Evolutionary conservation across 2,329 filamentous ascomycete genomes (phyloP), one percentile per base, ranked within the genome.

Genomic region (Elsinoe fawcettii): DNA sequence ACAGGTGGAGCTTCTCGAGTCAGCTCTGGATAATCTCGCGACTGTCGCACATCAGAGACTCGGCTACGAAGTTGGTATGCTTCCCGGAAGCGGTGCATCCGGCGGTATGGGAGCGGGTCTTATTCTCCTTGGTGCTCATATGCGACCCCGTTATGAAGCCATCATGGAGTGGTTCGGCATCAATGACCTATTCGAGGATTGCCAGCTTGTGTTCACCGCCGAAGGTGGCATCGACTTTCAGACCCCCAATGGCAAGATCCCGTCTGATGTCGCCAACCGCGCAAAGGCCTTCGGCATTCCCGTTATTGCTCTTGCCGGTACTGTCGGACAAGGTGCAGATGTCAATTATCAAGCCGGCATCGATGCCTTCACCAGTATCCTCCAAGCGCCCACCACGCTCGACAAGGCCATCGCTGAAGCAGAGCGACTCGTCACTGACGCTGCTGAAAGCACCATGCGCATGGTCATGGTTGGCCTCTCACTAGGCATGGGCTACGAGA

Each of bases 151-250:
- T 46, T 76, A 74, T 62, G 77, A 78, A 56, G 73, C 77, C 23
- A 73, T 80, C 62, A 76, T 74, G 63, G 74, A 77, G 59, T 80
- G 79, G 61, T 75, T 80, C 49, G 71, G 74, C 54, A 66, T 80
- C 25, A 71, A 75, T 39, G 67, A 67, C 2, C 67, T 79, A 2
- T 75, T 80, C 55, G 70, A 73, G 12, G 64, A 73, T 25, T 78
- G 75, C 60, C 74, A 80, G 58, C 69, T 80, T 6, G 75, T 80
- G 0, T 69, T 80, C 60, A 80, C 77, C 0, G 78, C 77, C 1
- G 78, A 81, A 62, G 77, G 78, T 0, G 75, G 76, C 8, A 71
- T 80, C 14, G 78, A 80, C 60, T 71, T 73, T 46, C 78, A 80
- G 60, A 79, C 77, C 0, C 73, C 77, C 0, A 67, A 71, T 43